Evolutionary conservation across 140 eudicot species (phyloP), one percentile per base, ranked within the genome.

Genomic region (Flaveria floridana): DNA sequence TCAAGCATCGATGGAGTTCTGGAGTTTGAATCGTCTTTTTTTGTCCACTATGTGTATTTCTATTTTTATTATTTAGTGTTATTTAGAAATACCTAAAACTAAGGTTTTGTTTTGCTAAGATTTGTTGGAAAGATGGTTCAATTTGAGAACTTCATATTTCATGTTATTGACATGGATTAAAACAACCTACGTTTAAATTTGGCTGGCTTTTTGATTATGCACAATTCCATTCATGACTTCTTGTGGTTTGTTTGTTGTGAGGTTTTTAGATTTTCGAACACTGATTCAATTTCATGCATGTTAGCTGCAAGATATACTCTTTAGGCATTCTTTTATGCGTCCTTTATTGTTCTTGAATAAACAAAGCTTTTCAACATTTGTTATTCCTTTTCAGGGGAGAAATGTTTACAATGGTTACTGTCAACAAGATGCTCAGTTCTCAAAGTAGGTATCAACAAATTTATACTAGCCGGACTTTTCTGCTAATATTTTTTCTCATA

Each of bases 381-480:
- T 50, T 26, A 53, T 74, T 72, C 52, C 0, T 58, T 82, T 80
- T 65, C 81, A 93, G 97, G 97, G 99, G 66, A 92, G 99, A 65
- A 93, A 93, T 81, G 87, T 93, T 30, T 93, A 93, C 47, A 97
- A 93, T 81, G 99, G 99, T 73, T 93, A 96, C 87, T 90, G 97
- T 74, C 96, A 90, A 83, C 82, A 90, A 78, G 99, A 93, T 81
- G 88, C 90, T 63, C 99, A 90, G 77, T 93, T 83, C 85, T 93
- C 97, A 70, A 93, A 90, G 99, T 93, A 85, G 71, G 96, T 78
- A 59, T 39, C 7, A 34, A 34, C 67, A 30, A 72, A 47, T 57
- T 28, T 59, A 52, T 58, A 66, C 59, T 51, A 34, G 74, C 58
- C 4, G n/a, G 21, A 2, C 52, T 11, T 66, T 7, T 34, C 28